phyloP scores from a whole-genome alignment of 352 stramenopile genomes.

The Phytopythium oedochilum region DNA sequence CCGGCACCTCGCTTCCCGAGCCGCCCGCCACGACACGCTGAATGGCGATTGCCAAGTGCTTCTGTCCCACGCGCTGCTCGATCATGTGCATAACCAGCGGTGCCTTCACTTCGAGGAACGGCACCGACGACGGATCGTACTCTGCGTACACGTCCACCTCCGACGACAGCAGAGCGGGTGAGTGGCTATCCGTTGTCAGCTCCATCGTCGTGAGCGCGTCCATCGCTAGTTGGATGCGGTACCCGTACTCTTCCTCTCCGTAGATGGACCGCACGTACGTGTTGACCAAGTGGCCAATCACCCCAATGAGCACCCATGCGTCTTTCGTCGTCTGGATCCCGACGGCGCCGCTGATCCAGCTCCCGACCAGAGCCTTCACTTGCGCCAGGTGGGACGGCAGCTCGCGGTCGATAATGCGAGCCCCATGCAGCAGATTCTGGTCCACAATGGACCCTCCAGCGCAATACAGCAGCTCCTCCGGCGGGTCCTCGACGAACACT shows the following conservation, averaged over 20 bases:
- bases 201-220: constrained; percentile 85
- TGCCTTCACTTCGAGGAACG: constrained; percentile 78
- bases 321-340: constrained; percentile 84
- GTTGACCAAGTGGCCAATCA: constrained; percentile 80
- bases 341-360: constrained; percentile 75
- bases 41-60: constrained; percentile 71
- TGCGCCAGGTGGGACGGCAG: constrained; percentile 78
- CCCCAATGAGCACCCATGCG: constrained; percentile 78
- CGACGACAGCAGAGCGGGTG: constrained; percentile 54
- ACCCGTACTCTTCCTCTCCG: constrained; percentile 81
- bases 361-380: constrained; percentile 71
- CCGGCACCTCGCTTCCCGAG: constrained; percentile 10
- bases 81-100: constrained; percentile 87
- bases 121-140: constrained; percentile 66
- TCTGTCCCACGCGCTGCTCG: constrained; percentile 71
- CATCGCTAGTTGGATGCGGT: constrained; percentile 83
- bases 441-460: constrained; percentile 67
- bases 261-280: constrained; percentile 77
- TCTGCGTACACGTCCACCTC: constrained; percentile 85
- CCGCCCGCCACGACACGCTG: constrained; percentile 68
- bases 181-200: constrained; percentile 58
- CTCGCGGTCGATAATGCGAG: constrained; percentile 77
- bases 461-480: constrained; percentile 66
- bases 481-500: constrained; percentile 82
- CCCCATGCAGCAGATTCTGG: constrained; percentile 72